Conservation (phyloP, 345 rosid genomes). For the Anacardium occidentale region DNA sequence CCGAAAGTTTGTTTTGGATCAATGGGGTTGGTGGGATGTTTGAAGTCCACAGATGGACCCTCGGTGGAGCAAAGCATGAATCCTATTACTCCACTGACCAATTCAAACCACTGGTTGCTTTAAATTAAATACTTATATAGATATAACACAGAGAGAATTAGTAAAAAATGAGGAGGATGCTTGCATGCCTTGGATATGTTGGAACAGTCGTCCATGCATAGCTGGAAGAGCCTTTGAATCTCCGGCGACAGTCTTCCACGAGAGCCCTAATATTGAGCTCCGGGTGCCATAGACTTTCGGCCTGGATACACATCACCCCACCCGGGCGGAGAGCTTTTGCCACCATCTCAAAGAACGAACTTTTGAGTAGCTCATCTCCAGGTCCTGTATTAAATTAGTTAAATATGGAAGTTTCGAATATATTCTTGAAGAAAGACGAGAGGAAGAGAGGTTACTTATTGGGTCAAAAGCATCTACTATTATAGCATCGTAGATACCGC, state of each 20-base stretch:
- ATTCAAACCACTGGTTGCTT: too few species aligned
- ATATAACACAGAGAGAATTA: not conserved
- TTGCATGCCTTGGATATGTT: constrained; percentile 53
- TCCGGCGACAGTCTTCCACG: constrained; percentile 31
- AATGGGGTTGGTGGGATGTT: constrained; percentile 43
- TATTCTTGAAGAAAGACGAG: not conserved
- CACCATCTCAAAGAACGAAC: constrained; percentile 46
- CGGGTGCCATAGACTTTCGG: constrained; percentile 66
- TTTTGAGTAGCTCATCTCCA: constrained; percentile 51
- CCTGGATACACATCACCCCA: constrained; percentile 65
- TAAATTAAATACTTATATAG: too few species aligned
- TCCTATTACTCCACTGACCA: constrained; percentile 63
- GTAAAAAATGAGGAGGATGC: not conserved
- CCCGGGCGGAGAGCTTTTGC: constrained; percentile 61
- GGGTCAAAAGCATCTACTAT: constrained; percentile 71
- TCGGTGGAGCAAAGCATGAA: constrained; percentile 73
- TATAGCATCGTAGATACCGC: constrained; percentile 56
- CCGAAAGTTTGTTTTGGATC: constrained; percentile 30
- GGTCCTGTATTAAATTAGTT: constrained; percentile 35
- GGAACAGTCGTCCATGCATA: constrained; percentile 63
- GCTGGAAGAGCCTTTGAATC: constrained; percentile 58
- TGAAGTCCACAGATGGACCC: constrained; percentile 64
- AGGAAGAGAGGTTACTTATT: constrained; percentile 35
- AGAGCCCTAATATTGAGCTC: constrained; percentile 39
- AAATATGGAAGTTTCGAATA: too few species aligned